These are phyloP conservation scores for Myrmaecium sp. DNA, from an alignment of 2,329 filamentous ascomycete genomes.

Conservation along the genomic window DNA sequence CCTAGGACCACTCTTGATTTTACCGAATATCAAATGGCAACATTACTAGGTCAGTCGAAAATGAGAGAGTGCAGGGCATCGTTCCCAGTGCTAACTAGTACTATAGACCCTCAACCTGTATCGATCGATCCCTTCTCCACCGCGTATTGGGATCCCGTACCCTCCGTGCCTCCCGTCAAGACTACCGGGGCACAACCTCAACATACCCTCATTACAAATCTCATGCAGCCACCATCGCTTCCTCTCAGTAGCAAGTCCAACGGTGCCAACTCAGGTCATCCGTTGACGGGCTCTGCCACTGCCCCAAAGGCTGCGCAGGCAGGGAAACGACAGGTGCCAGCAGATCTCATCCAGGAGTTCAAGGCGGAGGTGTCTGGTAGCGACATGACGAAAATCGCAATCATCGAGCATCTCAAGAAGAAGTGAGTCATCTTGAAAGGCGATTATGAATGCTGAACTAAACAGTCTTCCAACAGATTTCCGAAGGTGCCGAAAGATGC, in stretches of 20 bases:
- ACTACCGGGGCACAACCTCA: slow-evolving; percentile 7
- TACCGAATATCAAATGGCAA: slow-evolving; percentile 53
- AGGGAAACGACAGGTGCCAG: slow-evolving; percentile 33
- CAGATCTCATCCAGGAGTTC: slow-evolving; percentile 47
- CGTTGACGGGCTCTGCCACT: slow-evolving; percentile 7
- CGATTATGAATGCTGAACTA: slow-evolving; percentile 1
- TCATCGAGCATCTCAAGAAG: slow-evolving; percentile 61
- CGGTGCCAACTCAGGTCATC: slow-evolving; percentile 4
- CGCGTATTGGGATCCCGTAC: slow-evolving; percentile 50
- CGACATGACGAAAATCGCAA: slow-evolving; percentile 54
- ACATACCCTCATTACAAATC: slow-evolving; percentile 22
- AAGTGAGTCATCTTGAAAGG: slow-evolving; percentile 27
- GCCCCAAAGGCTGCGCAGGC: slow-evolving; percentile 19
- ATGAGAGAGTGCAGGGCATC: background rate
- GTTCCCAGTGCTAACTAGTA: slow-evolving; percentile 6
- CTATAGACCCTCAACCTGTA: slow-evolving; percentile 28
- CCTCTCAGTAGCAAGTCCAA: slow-evolving; percentile 20
- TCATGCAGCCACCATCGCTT: slow-evolving; percentile 24
- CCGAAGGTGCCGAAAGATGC: slow-evolving; percentile 51
- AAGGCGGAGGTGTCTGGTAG: slow-evolving; percentile 53
- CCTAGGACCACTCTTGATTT: slow-evolving; percentile 31
- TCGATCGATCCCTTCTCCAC: slow-evolving; percentile 75
- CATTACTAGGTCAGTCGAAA: slow-evolving; percentile 46
- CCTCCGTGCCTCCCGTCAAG: slow-evolving; percentile 7
- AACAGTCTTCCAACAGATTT: slow-evolving; percentile 31